Conservation (phyloP, 2,329 filamentous ascomycete species). For the Cytospora paraplurivora region DNA sequence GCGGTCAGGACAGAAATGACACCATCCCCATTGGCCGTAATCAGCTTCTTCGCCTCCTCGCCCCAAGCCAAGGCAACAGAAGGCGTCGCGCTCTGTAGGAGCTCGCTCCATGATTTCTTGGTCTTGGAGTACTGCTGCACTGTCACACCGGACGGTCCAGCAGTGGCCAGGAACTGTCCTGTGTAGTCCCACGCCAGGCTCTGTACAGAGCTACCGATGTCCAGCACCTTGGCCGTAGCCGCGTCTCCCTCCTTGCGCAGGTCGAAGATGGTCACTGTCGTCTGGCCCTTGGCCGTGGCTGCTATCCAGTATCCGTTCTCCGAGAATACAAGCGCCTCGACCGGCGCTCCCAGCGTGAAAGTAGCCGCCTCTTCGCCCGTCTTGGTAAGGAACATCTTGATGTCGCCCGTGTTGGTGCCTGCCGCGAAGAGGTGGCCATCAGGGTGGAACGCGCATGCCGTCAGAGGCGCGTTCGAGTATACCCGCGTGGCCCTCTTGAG, state of each 20-base stretch:
- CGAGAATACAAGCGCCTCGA: slow-evolving; percentile 81
- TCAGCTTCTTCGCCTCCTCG: slow-evolving; percentile 68
- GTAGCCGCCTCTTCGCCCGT: slow-evolving; percentile 74
- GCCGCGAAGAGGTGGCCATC: slow-evolving; percentile 93
- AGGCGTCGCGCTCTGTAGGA: slow-evolving; percentile 73
- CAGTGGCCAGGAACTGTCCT: slow-evolving; percentile 86
- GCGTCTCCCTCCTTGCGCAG: slow-evolving; percentile 87
- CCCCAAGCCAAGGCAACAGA: slow-evolving; percentile 80
- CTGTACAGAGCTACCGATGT: slow-evolving; percentile 77
- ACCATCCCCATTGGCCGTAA: slow-evolving; percentile 75
- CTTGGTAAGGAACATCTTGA: slow-evolving; percentile 88
- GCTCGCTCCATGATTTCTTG: slow-evolving; percentile 86
- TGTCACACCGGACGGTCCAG: slow-evolving; percentile 76
- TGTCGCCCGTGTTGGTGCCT: slow-evolving; percentile 75
- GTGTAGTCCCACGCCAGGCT: slow-evolving; percentile 90
- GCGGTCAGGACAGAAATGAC: slow-evolving; percentile 69
- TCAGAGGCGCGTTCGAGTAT: slow-evolving; percentile 74
- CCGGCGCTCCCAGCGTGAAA: slow-evolving; percentile 68
- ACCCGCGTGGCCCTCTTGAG: slow-evolving; percentile 74
- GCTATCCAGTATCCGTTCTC: slow-evolving; percentile 98
- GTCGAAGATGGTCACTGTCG: slow-evolving; percentile 84
- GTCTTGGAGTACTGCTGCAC: slow-evolving; percentile 90
- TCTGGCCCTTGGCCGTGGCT: slow-evolving; percentile 75
- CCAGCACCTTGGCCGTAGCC: slow-evolving; percentile 78
- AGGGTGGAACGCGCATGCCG: slow-evolving; percentile 84